Evolutionary conservation across 2,329 filamentous ascomycete genomes (phyloP), one percentile per base, ranked within the genome.

Genomic region (Neocucurbitaria cava): DNA sequence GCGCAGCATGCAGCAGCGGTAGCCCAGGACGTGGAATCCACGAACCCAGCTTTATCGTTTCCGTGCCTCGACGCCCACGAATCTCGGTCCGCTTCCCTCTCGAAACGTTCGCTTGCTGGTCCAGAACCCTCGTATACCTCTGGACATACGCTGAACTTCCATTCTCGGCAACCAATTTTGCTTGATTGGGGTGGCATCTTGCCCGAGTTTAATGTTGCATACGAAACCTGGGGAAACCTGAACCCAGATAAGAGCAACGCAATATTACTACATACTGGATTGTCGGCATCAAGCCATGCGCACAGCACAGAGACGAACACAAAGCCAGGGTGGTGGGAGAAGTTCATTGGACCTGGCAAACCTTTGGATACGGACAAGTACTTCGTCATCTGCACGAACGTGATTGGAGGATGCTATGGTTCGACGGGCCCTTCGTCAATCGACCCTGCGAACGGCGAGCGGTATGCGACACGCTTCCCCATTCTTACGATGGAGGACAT

Each of bases 311-410:
- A 85, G 47, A 80, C 82, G 9, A 99, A 99, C 74, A 85, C 91
- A 0, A 90, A 93, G 74, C 89, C 92, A 0, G 95, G 95, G 3
- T 99, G 95, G 95, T 99, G 95, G 95, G 95, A 99, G 78, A 94
- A 90, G 76, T 99, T 99, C 74, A 98, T 99, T 69, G 95, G 95
- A 0, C 90, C 93, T 0, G 92, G 90, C 0, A 84, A 84, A 18
- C 90, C 92, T 10, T 79, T 99, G 9, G 92, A 99, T 75, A 99
- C 95, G 1, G 80, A 94, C 76, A 94, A 92, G 73, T 96, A 96
- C 80, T 91, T 92, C 71, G 80, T 99, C 56, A 91, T 99, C 57
- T 99, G 95, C 79, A 98, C 95, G 9, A 99, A 99, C 73, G 93
- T 98, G 42, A 84, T 99, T 31, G 95, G 95, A 46, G 92, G 95